These are phyloP conservation scores for Paxillus involutus DNA, from an alignment of 768 basidiomycete species.

Conservation along the genomic window DNA sequence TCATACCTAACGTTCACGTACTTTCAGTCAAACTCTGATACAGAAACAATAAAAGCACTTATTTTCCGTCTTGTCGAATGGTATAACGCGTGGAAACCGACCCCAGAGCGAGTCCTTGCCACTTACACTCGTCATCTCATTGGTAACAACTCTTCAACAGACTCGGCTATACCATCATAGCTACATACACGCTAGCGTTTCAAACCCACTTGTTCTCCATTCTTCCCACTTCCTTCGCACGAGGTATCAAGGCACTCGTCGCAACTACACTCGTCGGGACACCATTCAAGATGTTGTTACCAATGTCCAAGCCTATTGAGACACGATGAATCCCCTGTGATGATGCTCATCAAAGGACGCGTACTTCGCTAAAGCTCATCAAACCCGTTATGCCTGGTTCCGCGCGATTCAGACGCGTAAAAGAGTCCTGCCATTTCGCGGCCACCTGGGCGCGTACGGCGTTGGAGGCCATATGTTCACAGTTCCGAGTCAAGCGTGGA, in stretches of 20 bases:
- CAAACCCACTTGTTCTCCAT: conserved; percentile 73
- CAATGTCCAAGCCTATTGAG: conserved; percentile 58
- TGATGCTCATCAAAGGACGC: not conserved
- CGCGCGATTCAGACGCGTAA: conserved; percentile 58
- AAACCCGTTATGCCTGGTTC: conserved; percentile 65
- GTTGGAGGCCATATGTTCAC: conserved; percentile 49
- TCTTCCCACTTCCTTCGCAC: conserved; percentile 66
- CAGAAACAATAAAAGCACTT: conserved; percentile 51
- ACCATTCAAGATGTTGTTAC: conserved; percentile 41
- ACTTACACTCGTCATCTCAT: not conserved
- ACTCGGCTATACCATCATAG: conserved; percentile 57
- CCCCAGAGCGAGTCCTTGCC: conserved; percentile 50
- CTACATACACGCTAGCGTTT: conserved; percentile 66
- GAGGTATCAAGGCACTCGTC: conserved; percentile 68
- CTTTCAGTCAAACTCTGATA: conserved; percentile 44
- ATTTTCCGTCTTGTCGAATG: conserved; percentile 64
- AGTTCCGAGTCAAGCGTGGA: not conserved
- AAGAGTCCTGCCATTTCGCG: conserved; percentile 71
- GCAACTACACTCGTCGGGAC: conserved; percentile 47
- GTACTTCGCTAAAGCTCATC: conserved; percentile 62
- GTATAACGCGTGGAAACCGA: conserved; percentile 76
- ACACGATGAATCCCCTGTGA: not conserved
- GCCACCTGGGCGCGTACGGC: conserved; percentile 66
- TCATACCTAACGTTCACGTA: not conserved
- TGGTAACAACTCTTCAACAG: conserved; percentile 34